Evolutionary conservation across 2,329 filamentous ascomycete species (phyloP).

Genomic region (Didymella segeticola): DNA sequence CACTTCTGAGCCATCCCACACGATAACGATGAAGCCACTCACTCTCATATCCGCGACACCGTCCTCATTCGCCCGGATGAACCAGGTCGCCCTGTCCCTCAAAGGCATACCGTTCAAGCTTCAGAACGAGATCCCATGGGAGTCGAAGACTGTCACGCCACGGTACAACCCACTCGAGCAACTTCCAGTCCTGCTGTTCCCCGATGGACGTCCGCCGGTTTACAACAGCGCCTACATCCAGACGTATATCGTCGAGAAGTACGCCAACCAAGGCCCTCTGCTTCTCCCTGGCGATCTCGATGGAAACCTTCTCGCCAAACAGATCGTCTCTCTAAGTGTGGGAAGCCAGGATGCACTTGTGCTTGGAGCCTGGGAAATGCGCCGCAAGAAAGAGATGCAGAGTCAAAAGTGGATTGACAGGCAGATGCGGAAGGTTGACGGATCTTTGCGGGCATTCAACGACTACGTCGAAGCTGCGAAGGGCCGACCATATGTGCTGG

Average conservation of each 20-base stretch:
- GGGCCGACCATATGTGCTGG: slow-evolving; percentile 14
- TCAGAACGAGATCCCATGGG: slow-evolving; percentile 53
- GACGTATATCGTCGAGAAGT: slow-evolving; percentile 25
- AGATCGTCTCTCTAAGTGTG: slow-evolving; percentile 21
- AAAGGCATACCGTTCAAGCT: slow-evolving; percentile 51
- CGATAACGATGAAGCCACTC: slow-evolving; percentile 2
- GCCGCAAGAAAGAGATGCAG: slow-evolving; percentile 11
- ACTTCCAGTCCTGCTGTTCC: slow-evolving; percentile 47
- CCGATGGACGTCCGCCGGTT: slow-evolving; percentile 11
- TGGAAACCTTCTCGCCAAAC: slow-evolving; percentile 17
- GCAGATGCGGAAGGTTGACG: slow-evolving; percentile 22
- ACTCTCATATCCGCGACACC: slow-evolving; percentile 43
- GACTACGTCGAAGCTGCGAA: slow-evolving; percentile 3
- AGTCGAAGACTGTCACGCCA: slow-evolving; percentile 48
- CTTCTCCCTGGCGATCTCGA: slow-evolving; percentile 21
- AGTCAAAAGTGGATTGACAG: slow-evolving; percentile 19
- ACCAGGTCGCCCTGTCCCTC: slow-evolving; percentile 49
- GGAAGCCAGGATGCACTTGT: slow-evolving; percentile 24
- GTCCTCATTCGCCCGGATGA: slow-evolving; percentile 52
- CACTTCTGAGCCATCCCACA: too few species aligned
- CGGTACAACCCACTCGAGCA: slow-evolving; percentile 52
- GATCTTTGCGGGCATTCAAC: slow-evolving; percentile 19
- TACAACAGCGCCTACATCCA: slow-evolving; percentile 28
- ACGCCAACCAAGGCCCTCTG: slow-evolving; percentile 9
- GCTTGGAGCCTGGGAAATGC: slow-evolving; percentile 14